Evolutionary conservation across 2,329 filamentous ascomycete species (phyloP), one percentile per base, ranked within the genome.

Genomic region (Xylariales sp.): DNA sequence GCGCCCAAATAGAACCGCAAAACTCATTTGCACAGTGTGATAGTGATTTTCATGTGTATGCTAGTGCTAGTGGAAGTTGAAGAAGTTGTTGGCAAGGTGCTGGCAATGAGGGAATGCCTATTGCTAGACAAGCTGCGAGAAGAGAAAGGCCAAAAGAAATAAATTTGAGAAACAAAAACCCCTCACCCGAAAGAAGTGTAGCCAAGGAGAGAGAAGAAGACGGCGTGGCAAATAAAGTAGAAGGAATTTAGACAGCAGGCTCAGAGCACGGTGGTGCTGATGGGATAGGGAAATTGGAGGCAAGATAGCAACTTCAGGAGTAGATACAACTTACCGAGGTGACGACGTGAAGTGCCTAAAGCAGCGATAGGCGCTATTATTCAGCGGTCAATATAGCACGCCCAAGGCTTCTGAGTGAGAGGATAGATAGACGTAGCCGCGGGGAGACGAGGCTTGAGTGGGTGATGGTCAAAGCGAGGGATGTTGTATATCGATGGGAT

Each of bases 271-370:
- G 28, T 14, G 5, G 41, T 28, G 9, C 16, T 1, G 32, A 30
- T 4, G 9, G 2, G 16, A 8, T n/a, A 36, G 50, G n/a, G 7
- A 23, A 14, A 55, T 23, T 16, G 9, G 32, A 34, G 16, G 5
- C 3, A 41, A 39, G 2, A 14, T 7, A 16, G 32, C 36, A 9
- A 52, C 49, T 9, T 9, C 18, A 46, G 30, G n/a, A 62, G 18
- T 2, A 57, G 36, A 68, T 52, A 23, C 39, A 48, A 59, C 62
- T 65, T 65, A 65, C 65, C 12, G 9, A 56, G 30, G 46, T 34
- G 18, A 50, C n/a, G 30, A 34, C 39, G 61, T 7, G 28, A 34
- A 28, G 46, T 36, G 18, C 34, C n/a, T 36, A 60, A 60, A 39
- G 45, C 34, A 12, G 30, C 5, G 32, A 57, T n/a, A 16, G 56